Conservation (phyloP, 1,284 basidiomycete genomes). For the Cystobasidium pallidum region DNA sequence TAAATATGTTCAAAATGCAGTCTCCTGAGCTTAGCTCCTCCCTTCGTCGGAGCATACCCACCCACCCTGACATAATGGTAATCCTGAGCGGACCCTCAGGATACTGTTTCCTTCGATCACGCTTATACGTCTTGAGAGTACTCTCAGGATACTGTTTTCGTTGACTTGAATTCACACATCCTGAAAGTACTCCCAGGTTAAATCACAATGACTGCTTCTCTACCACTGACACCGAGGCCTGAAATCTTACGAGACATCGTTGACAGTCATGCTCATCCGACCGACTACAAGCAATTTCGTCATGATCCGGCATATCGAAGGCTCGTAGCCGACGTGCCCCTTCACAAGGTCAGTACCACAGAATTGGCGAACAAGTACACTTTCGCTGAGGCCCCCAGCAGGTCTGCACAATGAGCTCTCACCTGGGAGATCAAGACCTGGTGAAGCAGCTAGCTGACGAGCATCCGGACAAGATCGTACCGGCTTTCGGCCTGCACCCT, state of each 20-base stretch:
- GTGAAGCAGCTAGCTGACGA: slow-evolving; percentile 39
- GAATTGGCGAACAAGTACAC: neutral
- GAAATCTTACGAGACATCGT: slow-evolving; percentile 6
- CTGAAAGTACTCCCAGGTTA: no score
- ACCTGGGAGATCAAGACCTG: slow-evolving; percentile 47
- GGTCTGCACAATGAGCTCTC: slow-evolving; percentile 51
- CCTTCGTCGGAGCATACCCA: no score
- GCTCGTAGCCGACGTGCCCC: neutral
- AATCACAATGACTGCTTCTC: no score
- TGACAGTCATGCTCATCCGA: slow-evolving; percentile 41
- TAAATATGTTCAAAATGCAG: no score
- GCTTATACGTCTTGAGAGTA: no score
- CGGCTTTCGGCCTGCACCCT: slow-evolving; percentile 68
- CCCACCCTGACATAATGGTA: no score
- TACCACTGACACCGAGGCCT: neutral
- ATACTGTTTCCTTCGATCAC: no score
- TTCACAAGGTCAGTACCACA: slow-evolving; percentile 19
- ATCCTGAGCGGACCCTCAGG: no score
- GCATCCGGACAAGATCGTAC: slow-evolving; percentile 40
- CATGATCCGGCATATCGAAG: slow-evolving; percentile 20
- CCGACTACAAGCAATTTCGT: slow-evolving; percentile 34
- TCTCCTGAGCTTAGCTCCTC: no score
- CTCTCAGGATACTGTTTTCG: no score
- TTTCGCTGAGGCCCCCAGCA: neutral
- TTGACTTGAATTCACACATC: no score